Evolutionary conservation across 2,329 filamentous ascomycete species (phyloP), one percentile per base, ranked within the genome.

Genomic region (Ambrosiella cleistominuta): DNA sequence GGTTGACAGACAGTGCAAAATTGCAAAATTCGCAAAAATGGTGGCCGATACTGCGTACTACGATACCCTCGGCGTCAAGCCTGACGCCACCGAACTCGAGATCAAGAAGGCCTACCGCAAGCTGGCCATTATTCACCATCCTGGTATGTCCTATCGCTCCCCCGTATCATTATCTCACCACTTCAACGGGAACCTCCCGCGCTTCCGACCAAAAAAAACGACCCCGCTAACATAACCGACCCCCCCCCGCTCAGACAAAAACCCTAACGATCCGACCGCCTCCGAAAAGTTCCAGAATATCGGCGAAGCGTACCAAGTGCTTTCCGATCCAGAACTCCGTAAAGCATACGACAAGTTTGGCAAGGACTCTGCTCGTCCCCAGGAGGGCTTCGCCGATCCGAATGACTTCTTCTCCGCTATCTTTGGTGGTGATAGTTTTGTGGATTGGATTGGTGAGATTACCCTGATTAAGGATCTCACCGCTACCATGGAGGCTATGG

Each of bases 371-470:
- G 90, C 93, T 5, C 87, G 91, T 67, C 93, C 93, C 0, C 82
- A 83, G 65, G 86, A 88, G 66, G 93, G 93, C 62, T 98, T 98
- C 70, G 87, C 87, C 75, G 93, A 98, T 69, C 93, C 93, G 1
- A 80, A 89, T 63, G 93, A 98, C 72, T 98, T 98, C 78, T 98
- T 98, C 73, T 86, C 86, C 66, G 94, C 90, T 75, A 98, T 98
- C 65, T 98, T 98, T 68, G 93, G 93, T 64, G 93, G 93, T 61
- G 91, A 96, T 65, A 89, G 91, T 11, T 98, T 98, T 67, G 77
- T 85, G 61, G 91, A 98, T 74, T 88, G 93, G 77, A 97, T 98
- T 67, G 93, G 93, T 64, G 93, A 98, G 76, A 95, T 98, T 65
- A 93, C 88, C 55, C 81, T 98, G 60, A 96, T 98, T 87, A 97